Percentiles rank a stretch among this genome's conserved stretches.
Conservation (phyloP, 306 rosid genomes). For the Trifolium repens region DNA sequence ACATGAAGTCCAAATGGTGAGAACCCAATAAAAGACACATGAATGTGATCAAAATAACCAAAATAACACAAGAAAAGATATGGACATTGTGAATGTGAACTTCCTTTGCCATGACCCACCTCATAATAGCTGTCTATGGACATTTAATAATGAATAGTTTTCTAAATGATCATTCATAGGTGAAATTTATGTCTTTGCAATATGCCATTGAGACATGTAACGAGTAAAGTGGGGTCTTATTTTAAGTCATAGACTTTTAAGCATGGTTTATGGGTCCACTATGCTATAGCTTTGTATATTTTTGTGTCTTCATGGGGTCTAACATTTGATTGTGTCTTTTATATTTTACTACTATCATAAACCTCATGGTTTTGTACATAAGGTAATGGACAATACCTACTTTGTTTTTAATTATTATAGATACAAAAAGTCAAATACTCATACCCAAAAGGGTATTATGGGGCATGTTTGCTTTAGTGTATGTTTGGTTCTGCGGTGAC, state of each 20-base stretch:
- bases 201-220: conserved; percentile 47
- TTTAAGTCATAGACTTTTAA: conserved; percentile 13
- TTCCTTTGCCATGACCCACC: conserved; percentile 42
- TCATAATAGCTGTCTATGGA: conserved; percentile 45
- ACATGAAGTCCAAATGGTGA: conserved; percentile 21
- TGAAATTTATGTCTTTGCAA: conserved; percentile 60
- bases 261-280: conserved; percentile 20
- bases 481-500: too few species aligned
- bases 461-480: conserved; percentile 29
- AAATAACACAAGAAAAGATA: conserved; percentile 1
- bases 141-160: conserved; percentile 51
- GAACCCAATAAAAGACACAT: conserved; percentile 31
- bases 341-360: conserved; percentile 28
- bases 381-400: conserved; percentile 35
- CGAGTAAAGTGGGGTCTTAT: conserved; percentile 35
- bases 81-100: conserved; percentile 19
- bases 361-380: conserved; percentile 32
- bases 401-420: conserved; percentile 39
- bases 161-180: conserved; percentile 40
- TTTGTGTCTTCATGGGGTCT: conserved; percentile 41
- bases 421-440: conserved; percentile 42
- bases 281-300: conserved; percentile 26
- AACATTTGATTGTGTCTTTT: conserved; percentile 28
- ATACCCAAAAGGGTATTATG: conserved; percentile 1
- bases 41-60: conserved; percentile 21